These are phyloP conservation scores for Lycium ferocissimum DNA, from an alignment of 257 asterid species.

Conservation along the genomic window DNA sequence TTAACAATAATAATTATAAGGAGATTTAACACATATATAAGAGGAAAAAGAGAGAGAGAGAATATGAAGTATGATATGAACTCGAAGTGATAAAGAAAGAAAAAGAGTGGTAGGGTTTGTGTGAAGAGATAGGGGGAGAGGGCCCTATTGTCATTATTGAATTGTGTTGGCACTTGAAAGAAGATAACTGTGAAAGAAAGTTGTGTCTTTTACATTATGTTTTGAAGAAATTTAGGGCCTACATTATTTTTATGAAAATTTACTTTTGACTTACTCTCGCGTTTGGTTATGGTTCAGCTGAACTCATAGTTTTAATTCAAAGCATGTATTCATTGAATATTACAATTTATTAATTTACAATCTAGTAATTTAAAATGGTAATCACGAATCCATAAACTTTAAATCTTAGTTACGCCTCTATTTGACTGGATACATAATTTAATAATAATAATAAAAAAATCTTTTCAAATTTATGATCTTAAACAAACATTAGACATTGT, in stretches of 20 bases:
- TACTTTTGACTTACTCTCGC: not conserved
- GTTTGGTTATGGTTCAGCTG: too few relatives aligned
- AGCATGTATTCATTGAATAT: too few relatives aligned
- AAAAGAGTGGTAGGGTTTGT: slow-evolving; percentile 30
- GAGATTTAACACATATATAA: not conserved
- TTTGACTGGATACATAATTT: too few relatives aligned
- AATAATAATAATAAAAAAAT: too few relatives aligned
- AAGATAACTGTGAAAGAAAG: not conserved
- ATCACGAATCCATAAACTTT: too few relatives aligned
- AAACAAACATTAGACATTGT: too few relatives aligned
- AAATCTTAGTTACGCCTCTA: too few relatives aligned
- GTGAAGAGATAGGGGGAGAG: slow-evolving; percentile 37
- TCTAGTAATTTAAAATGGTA: too few relatives aligned
- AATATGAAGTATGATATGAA: slow-evolving; percentile 16
- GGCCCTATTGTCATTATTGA: slow-evolving; percentile 68
- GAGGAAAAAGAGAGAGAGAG: not conserved
- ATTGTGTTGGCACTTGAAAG: slow-evolving; percentile 34
- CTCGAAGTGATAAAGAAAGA: slow-evolving; percentile 29
- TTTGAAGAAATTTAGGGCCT: not conserved
- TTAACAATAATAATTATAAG: not conserved
- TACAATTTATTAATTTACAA: too few relatives aligned
- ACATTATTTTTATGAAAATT: not conserved
- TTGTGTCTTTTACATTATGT: not conserved
- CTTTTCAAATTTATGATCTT: too few relatives aligned
- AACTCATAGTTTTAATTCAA: too few relatives aligned